Base-by-base conservation (phyloP, 176 grass and related monocot genomes). In the Leersia perrieri region DNA sequence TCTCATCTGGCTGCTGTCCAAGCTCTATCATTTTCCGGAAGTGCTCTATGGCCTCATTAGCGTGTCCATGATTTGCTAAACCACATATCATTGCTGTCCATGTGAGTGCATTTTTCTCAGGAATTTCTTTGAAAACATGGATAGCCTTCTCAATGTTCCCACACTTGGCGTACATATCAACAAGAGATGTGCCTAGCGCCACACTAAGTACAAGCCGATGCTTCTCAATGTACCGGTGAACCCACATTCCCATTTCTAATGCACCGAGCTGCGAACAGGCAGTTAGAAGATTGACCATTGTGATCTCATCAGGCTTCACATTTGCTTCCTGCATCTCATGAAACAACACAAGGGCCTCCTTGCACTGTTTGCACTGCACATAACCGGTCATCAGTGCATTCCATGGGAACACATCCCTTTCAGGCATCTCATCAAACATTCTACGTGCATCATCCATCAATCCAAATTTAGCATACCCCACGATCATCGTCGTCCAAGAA, bases 141-240 rank as follows among this genome's bases (percentile, higher is more conserved):
- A 91, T 26, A 0, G 91, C 85, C 81, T 88, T 93, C 47, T 85
- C 66, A 5, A 93, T 93, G 63, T 93, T 93, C 13, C 94, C 88
- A 77, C 94, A 97, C 67, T 93, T 93, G 0, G 91, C 84, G 11
- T 97, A 97, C 91, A 97, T 97, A 73, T 97, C 94, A 71, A 97
- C 82, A 27, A 97, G 60, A 89, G 84, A 90, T 73, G 94, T 93
- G 12, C 81, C 79, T 70, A 97, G 77, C 16, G 85, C 70, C 49
- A 85, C 80, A 85, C 77, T 80, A 68, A 93, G 68, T 18, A 20
- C 79, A 20, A 97, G 82, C 26, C 9, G 41, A 67, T 88, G 42
- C 55, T 77, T 89, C 5, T 87, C 67, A 15, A 89, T 87, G 68
- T 87, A 97, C 31, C 58, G 83, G 83, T 93, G 91, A 63, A 89